Base-by-base conservation (phyloP, 768 basidiomycete species). In the Paxillus rubicundulus region DNA sequence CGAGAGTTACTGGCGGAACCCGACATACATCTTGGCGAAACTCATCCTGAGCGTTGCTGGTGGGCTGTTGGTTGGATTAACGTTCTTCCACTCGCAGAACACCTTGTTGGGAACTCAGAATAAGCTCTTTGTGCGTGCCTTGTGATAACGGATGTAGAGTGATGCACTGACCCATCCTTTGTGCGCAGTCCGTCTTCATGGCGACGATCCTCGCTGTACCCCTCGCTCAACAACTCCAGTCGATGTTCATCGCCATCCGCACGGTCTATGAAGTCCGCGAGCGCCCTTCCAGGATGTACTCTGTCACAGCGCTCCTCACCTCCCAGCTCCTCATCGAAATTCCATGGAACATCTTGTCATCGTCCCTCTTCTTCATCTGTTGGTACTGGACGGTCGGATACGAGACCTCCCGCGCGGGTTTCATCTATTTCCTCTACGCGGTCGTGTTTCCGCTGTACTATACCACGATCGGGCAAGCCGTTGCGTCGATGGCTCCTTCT, bases 251-350 rank as follows among this genome's bases (percentile, higher is more conserved):
- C 48, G 66, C 70, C 8, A 75, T 77, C 57, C 78, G 84, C 20
- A 72, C 65, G 6, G 69, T 87, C 33, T 86, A 84, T 55, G 82
- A 85, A 57, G 75, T 83, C 46, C 77, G 85, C 34, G 85, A 87
- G 65, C 73, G 80, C 4, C 81, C 84, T 0, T 82, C 81, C 44
- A 72, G 78, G 41, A 85, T 82, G 76, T 87, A 85, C 64, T 73
- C 72, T 57, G 85, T 84, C 83, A 74, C 79, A 0, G 79, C 82
- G 0, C 69, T 84, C 28, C 54, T 82, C n/a, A 76, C 79, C 1
- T 73, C 82, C 0, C 78, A 80, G 57, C 66, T 84, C 20, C 52
- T 83, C 12, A 68, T 70, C 32, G 78, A 79, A 61, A 40, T 76
- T 2, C 76, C 76, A 14, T 73, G 75, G 64, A 78, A 78, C 52